Evolutionary conservation across 768 basidiomycete genomes (phyloP).

Genomic region (Suillus ampliporus): DNA sequence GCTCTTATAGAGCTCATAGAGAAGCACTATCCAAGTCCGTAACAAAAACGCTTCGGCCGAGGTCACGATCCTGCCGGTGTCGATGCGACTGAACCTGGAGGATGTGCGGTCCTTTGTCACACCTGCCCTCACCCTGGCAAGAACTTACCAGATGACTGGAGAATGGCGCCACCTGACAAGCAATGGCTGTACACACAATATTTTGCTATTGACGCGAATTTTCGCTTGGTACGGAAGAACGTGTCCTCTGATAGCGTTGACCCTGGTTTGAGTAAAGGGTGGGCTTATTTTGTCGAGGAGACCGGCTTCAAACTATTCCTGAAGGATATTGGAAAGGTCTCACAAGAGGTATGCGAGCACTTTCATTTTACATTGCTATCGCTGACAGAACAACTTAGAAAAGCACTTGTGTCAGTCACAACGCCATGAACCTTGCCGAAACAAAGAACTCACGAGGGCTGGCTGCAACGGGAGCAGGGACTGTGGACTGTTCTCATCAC

Average conservation of each 20-base stretch:
- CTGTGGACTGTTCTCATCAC: constrained; percentile 31
- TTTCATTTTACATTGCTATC: too few relatives aligned
- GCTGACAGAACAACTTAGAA: too few relatives aligned
- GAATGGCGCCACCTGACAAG: background rate
- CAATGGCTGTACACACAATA: too few relatives aligned
- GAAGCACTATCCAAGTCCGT: too few relatives aligned
- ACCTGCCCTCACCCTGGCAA: constrained; percentile 12
- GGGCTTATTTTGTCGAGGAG: constrained; percentile 32
- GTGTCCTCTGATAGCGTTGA: constrained; percentile 14
- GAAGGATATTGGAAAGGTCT: constrained; percentile 20
- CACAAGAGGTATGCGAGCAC: too few relatives aligned
- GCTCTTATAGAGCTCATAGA: too few relatives aligned
- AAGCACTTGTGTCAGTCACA: constrained; percentile 33
- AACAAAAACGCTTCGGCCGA: background rate
- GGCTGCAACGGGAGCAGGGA: constrained; percentile 25
- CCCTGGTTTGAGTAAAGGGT: constrained; percentile 25
- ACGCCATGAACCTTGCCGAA: constrained; percentile 31
- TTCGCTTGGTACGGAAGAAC: too few relatives aligned
- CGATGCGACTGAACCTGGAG: background rate
- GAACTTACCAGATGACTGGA: constrained; percentile 13
- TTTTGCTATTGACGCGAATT: too few relatives aligned
- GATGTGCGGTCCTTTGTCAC: background rate
- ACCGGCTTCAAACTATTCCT: constrained; percentile 27
- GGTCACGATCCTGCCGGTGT: constrained; percentile 2
- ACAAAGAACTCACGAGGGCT: background rate